Evolutionary conservation across 2,329 filamentous ascomycete species (phyloP), one percentile per base, ranked within the genome.

Genomic region (Calonectria naviculata): DNA sequence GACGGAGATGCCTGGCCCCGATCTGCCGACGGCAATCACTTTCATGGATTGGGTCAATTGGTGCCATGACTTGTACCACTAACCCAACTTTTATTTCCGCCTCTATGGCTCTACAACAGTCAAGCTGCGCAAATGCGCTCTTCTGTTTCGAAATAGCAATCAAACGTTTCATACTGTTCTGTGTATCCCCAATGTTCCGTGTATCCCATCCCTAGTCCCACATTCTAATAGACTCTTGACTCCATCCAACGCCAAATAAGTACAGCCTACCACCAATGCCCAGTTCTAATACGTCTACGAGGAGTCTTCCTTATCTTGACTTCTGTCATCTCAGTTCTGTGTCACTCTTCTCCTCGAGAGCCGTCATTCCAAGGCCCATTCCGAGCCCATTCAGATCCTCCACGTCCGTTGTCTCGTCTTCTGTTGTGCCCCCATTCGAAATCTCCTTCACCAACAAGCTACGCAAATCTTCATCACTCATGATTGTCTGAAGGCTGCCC

Each of bases 381-480:
- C 52, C 68, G 17, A 71, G 60, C 7, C 73, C 75, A 10, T 74
- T 75, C 17, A 78, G 62, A 12, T 82, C 78, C n/a, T 85, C 80
- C 2, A 63, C 80, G 19, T 83, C 82, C 4, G 79, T 70, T 24
- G 68, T 80, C 15, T 84, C 83, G 47, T 84, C 82, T 71, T 83
- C 82, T 24, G 83, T 83, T 36, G 80, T 84, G 24, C 64, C 78
- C 19, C 76, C 78, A 28, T 73, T 79, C 34, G 68, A 78, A 76
- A 76, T 80, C 72, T 83, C 83, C 2, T 76, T 81, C 5, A 81
- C 76, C 58, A 91, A 73, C 41, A 91, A 77, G 65, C 85, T 87
- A 73, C 83, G 82, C 65, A 92, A 77, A 72, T 92, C 89, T 64
- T 92, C 90, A 74, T 91, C 89, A 72, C 89, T 91, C 44, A 92